Evolutionary conservation across 371 early-diverging fungal genomes (phyloP).

Genomic region (Sporodiniella umbellata): DNA sequence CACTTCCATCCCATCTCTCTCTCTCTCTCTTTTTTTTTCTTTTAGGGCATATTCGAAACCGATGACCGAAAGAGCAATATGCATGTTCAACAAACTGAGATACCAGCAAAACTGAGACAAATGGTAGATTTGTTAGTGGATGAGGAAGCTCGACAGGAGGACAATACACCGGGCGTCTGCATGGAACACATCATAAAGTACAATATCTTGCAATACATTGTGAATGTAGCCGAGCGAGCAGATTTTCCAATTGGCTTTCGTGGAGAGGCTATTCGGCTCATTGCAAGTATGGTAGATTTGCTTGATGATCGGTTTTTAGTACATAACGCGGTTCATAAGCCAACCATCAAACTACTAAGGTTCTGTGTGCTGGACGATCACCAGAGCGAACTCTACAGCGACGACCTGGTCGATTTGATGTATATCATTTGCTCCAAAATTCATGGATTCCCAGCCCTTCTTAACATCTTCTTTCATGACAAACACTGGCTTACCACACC

Average conservation of each 20-base stretch:
- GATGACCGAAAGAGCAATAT: slow-evolving; percentile 54
- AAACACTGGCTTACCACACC: slow-evolving; percentile 72
- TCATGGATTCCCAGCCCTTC: slow-evolving; percentile 81
- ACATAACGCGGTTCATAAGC: slow-evolving; percentile 87
- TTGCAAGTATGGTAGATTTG: slow-evolving; percentile 80
- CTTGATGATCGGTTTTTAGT: slow-evolving; percentile 86
- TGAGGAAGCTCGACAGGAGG: slow-evolving; percentile 79
- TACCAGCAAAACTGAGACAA: slow-evolving; percentile 69
- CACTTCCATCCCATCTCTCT: too few species aligned
- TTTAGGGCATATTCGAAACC: slow-evolving; percentile 56
- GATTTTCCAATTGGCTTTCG: slow-evolving; percentile 86
- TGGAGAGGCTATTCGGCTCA: slow-evolving; percentile 78
- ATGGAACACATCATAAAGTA: slow-evolving; percentile 91
- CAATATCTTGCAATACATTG: slow-evolving; percentile 75
- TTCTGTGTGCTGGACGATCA: slow-evolving; percentile 62
- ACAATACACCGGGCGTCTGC: slow-evolving; percentile 79
- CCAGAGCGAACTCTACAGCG: slow-evolving; percentile 69
- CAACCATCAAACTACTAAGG: slow-evolving; percentile 78
- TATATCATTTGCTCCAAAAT: slow-evolving; percentile 90
- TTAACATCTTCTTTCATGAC: slow-evolving; percentile 90
- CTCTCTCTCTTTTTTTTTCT: neutral
- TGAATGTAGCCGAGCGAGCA: slow-evolving; percentile 68
- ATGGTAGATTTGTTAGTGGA: slow-evolving; percentile 91
- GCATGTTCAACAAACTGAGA: slow-evolving; percentile 75
- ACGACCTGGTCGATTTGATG: slow-evolving; percentile 84